phyloP scores from a whole-genome alignment of 352 stramenopile species.

The Pythium biforme region DNA sequence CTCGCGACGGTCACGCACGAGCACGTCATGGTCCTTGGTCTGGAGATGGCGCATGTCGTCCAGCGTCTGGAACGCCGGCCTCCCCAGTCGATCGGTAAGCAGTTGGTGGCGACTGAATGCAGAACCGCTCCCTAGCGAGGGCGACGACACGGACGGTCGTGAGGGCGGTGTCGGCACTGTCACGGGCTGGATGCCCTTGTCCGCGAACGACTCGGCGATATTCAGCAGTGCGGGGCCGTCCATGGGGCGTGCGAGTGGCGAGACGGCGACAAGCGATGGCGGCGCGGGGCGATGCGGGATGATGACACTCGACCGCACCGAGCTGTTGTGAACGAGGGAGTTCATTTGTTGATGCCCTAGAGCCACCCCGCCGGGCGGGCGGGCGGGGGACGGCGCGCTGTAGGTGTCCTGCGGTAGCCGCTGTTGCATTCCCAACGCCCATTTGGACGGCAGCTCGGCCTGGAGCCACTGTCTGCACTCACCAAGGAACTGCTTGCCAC shows the following conservation, averaged over 20 bases:
- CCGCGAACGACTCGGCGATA: slow-evolving; percentile 19
- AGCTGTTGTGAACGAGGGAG: background rate
- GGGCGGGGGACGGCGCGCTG: background rate
- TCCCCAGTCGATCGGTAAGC: slow-evolving; percentile 49
- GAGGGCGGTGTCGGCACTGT: too few relatives aligned
- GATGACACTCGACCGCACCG: slow-evolving; percentile 2
- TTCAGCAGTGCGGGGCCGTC: slow-evolving; percentile 17
- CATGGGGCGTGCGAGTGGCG: background rate
- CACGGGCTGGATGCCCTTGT: slow-evolving; percentile 20
- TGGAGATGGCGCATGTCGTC: slow-evolving; percentile 34
- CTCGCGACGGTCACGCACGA: slow-evolving; percentile 58
- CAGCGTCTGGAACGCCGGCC: slow-evolving; percentile 30
- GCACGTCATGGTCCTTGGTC: slow-evolving; percentile 35
- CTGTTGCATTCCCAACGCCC: slow-evolving; percentile 21
- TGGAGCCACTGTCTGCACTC: slow-evolving; percentile 37
- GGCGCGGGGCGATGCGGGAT: slow-evolving; percentile 12
- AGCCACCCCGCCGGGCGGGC: background rate
- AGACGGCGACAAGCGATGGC: background rate
- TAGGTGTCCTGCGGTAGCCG: slow-evolving; percentile 6
- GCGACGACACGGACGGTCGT: slow-evolving; percentile 3
- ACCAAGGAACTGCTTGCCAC: slow-evolving; percentile 8
- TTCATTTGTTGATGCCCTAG: background rate
- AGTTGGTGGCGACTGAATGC: slow-evolving; percentile 52
- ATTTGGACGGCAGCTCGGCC: slow-evolving; percentile 49
- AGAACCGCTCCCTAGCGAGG: background rate